Base-by-base conservation (phyloP, 352 stramenopile genomes). In the Globisporangium cederbergense region DNA sequence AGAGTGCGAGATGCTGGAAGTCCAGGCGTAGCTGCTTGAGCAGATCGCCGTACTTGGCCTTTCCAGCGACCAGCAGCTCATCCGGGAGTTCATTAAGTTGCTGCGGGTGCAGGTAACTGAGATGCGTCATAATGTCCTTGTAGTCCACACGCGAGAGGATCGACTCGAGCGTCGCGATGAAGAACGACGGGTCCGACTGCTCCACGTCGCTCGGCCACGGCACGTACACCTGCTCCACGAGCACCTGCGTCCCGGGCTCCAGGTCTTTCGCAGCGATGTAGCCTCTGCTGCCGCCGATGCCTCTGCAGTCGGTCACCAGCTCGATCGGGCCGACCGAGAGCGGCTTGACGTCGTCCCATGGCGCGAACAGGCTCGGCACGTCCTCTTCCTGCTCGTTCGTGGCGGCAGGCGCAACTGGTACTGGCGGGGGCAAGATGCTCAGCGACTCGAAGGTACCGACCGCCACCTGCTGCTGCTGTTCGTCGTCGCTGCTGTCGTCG, bases 221-320 rank as follows among this genome's bases (percentile, higher is more conserved):
- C 54, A 97, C 77, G 49, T 92, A 93, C 16, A 96, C 81, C 42
- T 93, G 79, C 72, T 98, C 94, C 32, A 97, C 76, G 5, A 98
- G 73, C 40, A 98, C 73, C 42, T 91, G 80, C 61, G 93, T 98
- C 52, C 95, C 95, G 4, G 93, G 80, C 49, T 81, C 68, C 20
- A 98, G 65, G 53, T 96, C 77, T 46, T 70, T 63, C 6, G 69
- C 75, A 1, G 94, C 94, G 30, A 97, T 80, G 54, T 97, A 98
- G 18, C 91, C 94, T 22, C 94, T 73, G n/a, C 79, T 83, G 43
- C 93, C 93, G 28, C 94, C 91, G 10, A 93, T 69, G 45, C 75
- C 60, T 4, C 68, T 65, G 58, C 72, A 86, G 59, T 78, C 81
- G 34, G 69, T 82, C 10, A 81, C 61, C 6, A 97, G 68, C 36